Evolutionary conservation across 768 basidiomycete species (phyloP).

Genomic region (Leccinum rimulosum): DNA sequence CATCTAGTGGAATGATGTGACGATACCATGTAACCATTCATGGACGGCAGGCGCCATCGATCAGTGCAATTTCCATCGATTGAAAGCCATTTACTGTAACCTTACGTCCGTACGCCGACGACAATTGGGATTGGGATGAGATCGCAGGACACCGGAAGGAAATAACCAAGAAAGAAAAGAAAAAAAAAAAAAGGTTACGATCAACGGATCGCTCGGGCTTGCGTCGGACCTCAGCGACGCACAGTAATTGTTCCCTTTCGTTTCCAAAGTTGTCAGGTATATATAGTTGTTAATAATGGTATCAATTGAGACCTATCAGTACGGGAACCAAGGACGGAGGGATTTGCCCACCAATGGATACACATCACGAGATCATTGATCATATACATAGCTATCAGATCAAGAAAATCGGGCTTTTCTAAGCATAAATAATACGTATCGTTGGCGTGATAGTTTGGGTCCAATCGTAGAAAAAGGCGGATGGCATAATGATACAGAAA

Average conservation of each 20-base stretch:
- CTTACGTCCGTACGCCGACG: slow-evolving; percentile 21
- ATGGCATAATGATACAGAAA: slow-evolving; percentile 29
- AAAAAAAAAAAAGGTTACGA: slow-evolving; percentile 2
- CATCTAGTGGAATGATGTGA: background rate
- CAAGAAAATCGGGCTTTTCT: slow-evolving; percentile 22
- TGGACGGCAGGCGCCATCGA: slow-evolving; percentile 16
- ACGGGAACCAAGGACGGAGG: background rate
- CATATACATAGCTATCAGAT: slow-evolving; percentile 15
- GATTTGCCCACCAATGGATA: slow-evolving; percentile 17
- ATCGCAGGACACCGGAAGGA: background rate
- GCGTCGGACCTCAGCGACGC: background rate
- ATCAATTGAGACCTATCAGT: slow-evolving; percentile 6
- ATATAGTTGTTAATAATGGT: background rate
- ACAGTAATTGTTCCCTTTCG: background rate
- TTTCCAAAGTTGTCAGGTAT: slow-evolving; percentile 4
- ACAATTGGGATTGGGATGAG: background rate
- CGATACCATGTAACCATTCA: slow-evolving; percentile 7
- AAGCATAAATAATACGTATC: slow-evolving; percentile 21
- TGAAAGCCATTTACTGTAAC: background rate
- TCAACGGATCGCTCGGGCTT: slow-evolving; percentile 16
- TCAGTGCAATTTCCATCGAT: slow-evolving; percentile 17
- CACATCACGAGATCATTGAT: slow-evolving; percentile 23
- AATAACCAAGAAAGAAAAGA: background rate
- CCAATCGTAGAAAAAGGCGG: slow-evolving; percentile 13
- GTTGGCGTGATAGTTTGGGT: slow-evolving; percentile 8